Percentiles rank a stretch among this genome's conserved stretches.
Evolutionary conservation across 306 rosid genomes (phyloP).

Genomic region (Sicyos edulis): DNA sequence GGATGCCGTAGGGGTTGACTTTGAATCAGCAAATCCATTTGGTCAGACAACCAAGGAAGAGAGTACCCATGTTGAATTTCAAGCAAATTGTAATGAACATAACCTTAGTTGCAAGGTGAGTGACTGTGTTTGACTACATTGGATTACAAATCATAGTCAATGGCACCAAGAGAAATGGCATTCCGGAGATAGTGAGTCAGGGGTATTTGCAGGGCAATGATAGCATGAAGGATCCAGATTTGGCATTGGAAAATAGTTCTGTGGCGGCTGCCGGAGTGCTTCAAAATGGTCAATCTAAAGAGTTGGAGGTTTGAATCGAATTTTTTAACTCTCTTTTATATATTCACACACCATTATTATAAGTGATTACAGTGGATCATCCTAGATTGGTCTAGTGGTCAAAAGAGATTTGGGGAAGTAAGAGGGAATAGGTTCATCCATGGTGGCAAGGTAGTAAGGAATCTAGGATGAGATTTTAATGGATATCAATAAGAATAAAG

Average conservation of each 20-base stretch:
- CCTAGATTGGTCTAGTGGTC: no score
- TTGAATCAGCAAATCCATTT: conserved; percentile 38
- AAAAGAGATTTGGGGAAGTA: no score
- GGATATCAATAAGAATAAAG: neutral
- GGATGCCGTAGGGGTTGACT: conserved; percentile 40
- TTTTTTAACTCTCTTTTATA: conserved; percentile 17
- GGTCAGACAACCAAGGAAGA: conserved; percentile 36
- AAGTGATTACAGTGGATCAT: neutral
- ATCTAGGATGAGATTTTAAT: neutral
- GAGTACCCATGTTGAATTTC: conserved; percentile 36
- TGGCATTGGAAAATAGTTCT: conserved; percentile 31
- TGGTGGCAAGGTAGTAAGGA: neutral
- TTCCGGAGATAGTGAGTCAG: conserved; percentile 67
- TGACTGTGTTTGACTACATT: conserved; percentile 62
- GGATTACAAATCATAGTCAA: conserved; percentile 58
- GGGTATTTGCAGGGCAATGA: conserved; percentile 76
- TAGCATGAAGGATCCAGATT: conserved; percentile 43
- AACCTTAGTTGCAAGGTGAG: conserved; percentile 80
- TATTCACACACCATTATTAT: neutral
- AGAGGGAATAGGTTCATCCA: no score
- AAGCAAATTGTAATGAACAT: conserved; percentile 43
- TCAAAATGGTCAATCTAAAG: conserved; percentile 50
- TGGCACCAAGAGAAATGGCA: conserved; percentile 59
- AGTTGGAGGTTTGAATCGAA: conserved; percentile 58
- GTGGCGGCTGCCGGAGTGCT: conserved; percentile 34